Conservation (phyloP, 306 rosid species). For the Acmispon strigosus region DNA sequence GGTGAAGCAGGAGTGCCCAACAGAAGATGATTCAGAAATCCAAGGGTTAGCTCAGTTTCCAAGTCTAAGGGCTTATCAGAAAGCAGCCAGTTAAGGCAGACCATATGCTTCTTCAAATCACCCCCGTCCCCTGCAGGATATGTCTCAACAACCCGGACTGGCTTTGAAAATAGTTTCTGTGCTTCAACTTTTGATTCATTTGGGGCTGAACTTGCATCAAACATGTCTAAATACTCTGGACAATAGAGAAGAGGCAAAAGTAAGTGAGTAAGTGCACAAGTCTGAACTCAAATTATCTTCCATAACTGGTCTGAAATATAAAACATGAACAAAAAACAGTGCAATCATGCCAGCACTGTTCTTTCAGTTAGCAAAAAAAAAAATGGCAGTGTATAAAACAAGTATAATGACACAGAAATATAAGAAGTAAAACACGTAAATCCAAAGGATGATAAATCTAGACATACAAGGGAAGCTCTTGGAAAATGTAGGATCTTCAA, state of each 20-base stretch:
- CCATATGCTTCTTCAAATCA: constrained; percentile 86
- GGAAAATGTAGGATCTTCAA: background rate
- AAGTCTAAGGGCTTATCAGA: constrained; percentile 86
- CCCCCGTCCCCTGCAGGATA: constrained; percentile 85
- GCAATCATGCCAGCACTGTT: background rate
- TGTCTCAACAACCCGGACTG: constrained; percentile 76
- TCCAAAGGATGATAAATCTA: background rate
- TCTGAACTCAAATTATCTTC: background rate
- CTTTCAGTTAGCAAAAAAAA: constrained; percentile 14
- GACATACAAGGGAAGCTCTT: background rate
- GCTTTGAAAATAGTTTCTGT: constrained; percentile 76
- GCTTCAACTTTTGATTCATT: constrained; percentile 67
- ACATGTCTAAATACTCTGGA: constrained; percentile 82
- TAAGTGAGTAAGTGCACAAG: constrained; percentile 4
- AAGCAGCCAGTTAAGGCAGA: constrained; percentile 88
- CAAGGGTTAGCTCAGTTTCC: constrained; percentile 68
- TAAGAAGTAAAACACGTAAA: background rate
- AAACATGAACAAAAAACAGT: background rate
- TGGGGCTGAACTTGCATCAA: constrained; percentile 68
- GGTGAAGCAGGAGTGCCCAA: constrained; percentile 99
- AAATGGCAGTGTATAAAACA: background rate
- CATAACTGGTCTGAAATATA: constrained; percentile 4
- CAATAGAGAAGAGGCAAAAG: constrained; percentile 22
- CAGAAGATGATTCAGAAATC: constrained; percentile 93
- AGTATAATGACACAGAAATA: background rate